Evolutionary conservation across 2,329 filamentous ascomycete species (phyloP), one percentile per base, ranked within the genome.

Genomic region (Pestalotiopsis sp.): DNA sequence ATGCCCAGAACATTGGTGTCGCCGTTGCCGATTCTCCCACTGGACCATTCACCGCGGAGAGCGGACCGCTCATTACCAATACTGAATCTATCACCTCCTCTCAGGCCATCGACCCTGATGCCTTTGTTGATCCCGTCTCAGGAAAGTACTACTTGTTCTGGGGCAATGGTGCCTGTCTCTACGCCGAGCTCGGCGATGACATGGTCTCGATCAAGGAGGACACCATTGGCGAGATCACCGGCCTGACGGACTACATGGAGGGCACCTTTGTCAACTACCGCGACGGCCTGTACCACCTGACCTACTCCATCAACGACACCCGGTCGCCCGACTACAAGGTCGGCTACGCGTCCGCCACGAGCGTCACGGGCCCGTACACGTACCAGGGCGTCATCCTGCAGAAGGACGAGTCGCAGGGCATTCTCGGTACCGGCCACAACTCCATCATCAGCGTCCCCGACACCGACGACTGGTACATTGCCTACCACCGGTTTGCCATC

Each of bases 121-220:
- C 82, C 0, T 90, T 91, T 72, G 82, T 87, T 1, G 90, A 92
- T 68, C 88, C 89, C 0, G 84, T 76, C 0, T 78, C 89, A 56
- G 87, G 85, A 2, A 81, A 84, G 52, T 88, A 86, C 66, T 91
- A 90, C 70, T 74, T 92, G 6, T 91, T 90, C 77, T 91, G 90
- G 78, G 90, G 90, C 4, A 86, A 85, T 64, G 81, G 83, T 1
- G 69, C 69, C 0, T 79, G 83, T 0, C 67, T 85, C 0, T 73
- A 80, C 17, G 84, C 83, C 0, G 80, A 85, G 71, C 72, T 85
- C 0, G 77, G 75, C 41, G 80, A 84, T 27, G 80, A 85, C 73
- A 85, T 86, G 84, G 73, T 80, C 0, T 83, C 81, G 0, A 76
- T 85, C 71, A 81, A 83, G 59, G 57, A 76, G 70, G 67, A 76